phyloP scores from a whole-genome alignment of 2,329 filamentous ascomycete genomes.

The Penicillium sp. region DNA sequence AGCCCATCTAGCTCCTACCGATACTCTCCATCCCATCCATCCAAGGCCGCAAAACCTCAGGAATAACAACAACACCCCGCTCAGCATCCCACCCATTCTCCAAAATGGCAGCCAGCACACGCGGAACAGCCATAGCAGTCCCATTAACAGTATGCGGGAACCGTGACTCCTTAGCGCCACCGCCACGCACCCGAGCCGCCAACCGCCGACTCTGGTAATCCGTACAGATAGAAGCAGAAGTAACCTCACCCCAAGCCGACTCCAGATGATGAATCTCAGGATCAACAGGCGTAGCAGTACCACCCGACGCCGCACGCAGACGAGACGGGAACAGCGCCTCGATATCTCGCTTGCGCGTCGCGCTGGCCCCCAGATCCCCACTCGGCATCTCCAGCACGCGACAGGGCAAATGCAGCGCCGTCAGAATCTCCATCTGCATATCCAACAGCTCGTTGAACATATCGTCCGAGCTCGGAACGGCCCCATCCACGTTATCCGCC shows the following conservation, averaged over 20 bases:
- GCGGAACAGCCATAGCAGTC: slow-evolving; percentile 85
- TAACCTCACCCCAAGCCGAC: slow-evolving; percentile 89
- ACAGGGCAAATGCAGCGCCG: slow-evolving; percentile 74
- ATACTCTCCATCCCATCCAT: slow-evolving; percentile 77
- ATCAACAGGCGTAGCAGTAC: slow-evolving; percentile 5
- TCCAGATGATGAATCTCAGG: slow-evolving; percentile 38
- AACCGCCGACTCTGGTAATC: slow-evolving; percentile 90
- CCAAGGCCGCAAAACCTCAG: slow-evolving; percentile 75
- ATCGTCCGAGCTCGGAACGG: slow-evolving; percentile 35
- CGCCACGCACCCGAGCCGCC: slow-evolving; percentile 67
- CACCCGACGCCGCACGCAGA: slow-evolving; percentile 28
- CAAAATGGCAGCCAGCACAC: slow-evolving; percentile 82
- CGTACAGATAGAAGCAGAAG: slow-evolving; percentile 84
- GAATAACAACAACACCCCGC: slow-evolving; percentile 67
- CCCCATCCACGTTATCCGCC: slow-evolving; percentile 60
- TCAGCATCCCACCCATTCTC: slow-evolving; percentile 86
- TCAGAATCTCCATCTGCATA: slow-evolving; percentile 82
- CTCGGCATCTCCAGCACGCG: slow-evolving; percentile 92
- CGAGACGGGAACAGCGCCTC: slow-evolving; percentile 91
- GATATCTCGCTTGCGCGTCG: slow-evolving; percentile 84
- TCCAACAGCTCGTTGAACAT: slow-evolving; percentile 82
- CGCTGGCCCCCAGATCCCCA: slow-evolving; percentile 83
- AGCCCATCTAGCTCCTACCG: slow-evolving; percentile 29
- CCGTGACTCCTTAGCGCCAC: slow-evolving; percentile 50
- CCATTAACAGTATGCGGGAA: slow-evolving; percentile 94